Evolutionary conservation across 2,329 filamentous ascomycete species (phyloP).

Genomic region (Xylaria sp.): DNA sequence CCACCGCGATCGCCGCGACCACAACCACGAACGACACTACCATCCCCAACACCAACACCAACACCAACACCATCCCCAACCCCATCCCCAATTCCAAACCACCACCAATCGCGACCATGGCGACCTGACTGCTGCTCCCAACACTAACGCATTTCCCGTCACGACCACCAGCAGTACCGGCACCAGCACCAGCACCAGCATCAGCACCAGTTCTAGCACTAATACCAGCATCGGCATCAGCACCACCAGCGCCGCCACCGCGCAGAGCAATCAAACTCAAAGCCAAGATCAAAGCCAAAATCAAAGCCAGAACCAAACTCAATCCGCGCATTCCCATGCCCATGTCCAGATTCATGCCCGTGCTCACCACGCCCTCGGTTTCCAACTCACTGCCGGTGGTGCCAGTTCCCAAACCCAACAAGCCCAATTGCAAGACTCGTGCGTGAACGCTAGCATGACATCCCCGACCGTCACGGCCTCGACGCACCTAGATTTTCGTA

Average conservation of each 20-base stretch:
- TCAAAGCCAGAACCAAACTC: too few species aligned
- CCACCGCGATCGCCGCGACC: neutral
- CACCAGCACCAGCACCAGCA: neutral
- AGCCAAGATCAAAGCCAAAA: too few species aligned
- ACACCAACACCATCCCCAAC: neutral
- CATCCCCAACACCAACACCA: neutral
- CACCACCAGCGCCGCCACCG: neutral
- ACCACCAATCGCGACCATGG: neutral
- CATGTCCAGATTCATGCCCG: neutral
- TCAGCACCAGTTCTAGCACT: neutral
- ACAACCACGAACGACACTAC: neutral
- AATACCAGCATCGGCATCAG: neutral
- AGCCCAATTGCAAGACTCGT: conserved; percentile 7
- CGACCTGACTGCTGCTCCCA: neutral
- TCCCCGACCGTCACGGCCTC: conserved; percentile 40
- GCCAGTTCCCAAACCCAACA: conserved; percentile 27
- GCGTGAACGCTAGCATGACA: conserved; percentile 34
- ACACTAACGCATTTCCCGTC: conserved; percentile 2
- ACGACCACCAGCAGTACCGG: neutral
- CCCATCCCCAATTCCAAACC: neutral
- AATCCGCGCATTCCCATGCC: neutral
- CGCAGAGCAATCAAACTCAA: conserved; percentile 9
- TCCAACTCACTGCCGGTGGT: conserved; percentile 21
- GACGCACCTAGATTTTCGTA: conserved; percentile 42
- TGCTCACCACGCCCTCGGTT: conserved; percentile 3